Conservation (phyloP, 768 basidiomycete genomes). For the Pholiota molesta region DNA sequence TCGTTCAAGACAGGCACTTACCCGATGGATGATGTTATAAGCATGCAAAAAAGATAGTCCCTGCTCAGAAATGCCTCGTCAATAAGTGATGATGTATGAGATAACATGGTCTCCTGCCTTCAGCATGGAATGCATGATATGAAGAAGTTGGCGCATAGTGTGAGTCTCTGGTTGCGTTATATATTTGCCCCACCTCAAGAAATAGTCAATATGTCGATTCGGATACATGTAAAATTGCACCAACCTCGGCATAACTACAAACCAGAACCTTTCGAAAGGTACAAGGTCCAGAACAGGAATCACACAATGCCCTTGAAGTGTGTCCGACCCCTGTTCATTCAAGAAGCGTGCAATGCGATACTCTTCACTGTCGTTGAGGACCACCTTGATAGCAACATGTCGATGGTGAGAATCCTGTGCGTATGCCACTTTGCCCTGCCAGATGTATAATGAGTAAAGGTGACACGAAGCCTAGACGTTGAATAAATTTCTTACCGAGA, state of each 20-base stretch:
- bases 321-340: slow-evolving; percentile 10
- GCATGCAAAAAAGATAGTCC: slow-evolving; percentile 24
- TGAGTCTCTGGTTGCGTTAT: neutral
- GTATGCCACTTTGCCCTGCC: slow-evolving; percentile 8
- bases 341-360: slow-evolving; percentile 24
- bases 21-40: slow-evolving; percentile 25
- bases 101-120: slow-evolving; percentile 11
- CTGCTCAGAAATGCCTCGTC: slow-evolving; percentile 1
- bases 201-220: too few relatives aligned
- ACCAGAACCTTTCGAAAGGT: slow-evolving; percentile 19
- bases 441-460: too few relatives aligned
- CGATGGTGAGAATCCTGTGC: slow-evolving; percentile 24
- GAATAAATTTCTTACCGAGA: too few relatives aligned
- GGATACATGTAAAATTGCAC: neutral
- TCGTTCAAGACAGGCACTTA: slow-evolving; percentile 2
- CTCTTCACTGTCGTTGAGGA: slow-evolving; percentile 24
- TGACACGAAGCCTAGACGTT: too few relatives aligned
- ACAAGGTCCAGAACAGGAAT: slow-evolving; percentile 31
- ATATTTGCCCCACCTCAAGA: slow-evolving; percentile 19
- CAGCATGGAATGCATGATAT: slow-evolving; percentile 22
- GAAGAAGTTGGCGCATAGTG: slow-evolving; percentile 13
- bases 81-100: too few relatives aligned
- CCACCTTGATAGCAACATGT: slow-evolving; percentile 32
- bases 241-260: slow-evolving; percentile 33
- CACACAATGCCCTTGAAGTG: slow-evolving; percentile 6